Percentiles rank a stretch among this genome's conserved stretches.
These are phyloP conservation scores for Amylocystis lapponica DNA, from an alignment of 768 basidiomycete genomes.

Conservation along the genomic window DNA sequence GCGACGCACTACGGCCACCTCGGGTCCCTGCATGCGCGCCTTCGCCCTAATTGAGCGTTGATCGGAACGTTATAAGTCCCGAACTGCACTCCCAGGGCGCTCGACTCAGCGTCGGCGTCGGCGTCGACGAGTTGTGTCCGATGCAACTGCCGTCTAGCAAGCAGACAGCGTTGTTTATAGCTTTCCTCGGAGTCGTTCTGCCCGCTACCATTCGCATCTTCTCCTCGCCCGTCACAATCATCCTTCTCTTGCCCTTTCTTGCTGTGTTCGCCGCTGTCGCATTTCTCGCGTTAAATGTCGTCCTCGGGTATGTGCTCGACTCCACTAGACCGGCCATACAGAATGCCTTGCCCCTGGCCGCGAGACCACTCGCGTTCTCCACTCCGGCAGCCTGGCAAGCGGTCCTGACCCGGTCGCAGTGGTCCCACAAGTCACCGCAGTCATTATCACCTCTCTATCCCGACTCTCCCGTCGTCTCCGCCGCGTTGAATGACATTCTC, in stretches of 20 bases:
- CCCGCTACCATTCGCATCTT: constrained; percentile 50
- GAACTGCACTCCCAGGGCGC: too few relatives aligned
- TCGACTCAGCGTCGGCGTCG: neutral
- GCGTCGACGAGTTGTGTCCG: neutral
- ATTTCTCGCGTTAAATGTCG: constrained; percentile 49
- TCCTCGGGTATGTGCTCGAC: constrained; percentile 57
- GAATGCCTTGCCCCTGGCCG: constrained; percentile 47
- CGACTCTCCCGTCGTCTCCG: constrained; percentile 57
- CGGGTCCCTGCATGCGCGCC: too few relatives aligned
- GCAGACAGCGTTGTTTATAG: constrained; percentile 38
- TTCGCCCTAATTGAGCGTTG: too few relatives aligned
- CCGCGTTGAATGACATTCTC: constrained; percentile 74
- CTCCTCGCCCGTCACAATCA: constrained; percentile 59
- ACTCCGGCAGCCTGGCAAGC: constrained; percentile 95
- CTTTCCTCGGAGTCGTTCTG: constrained; percentile 48
- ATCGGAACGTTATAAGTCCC: too few relatives aligned
- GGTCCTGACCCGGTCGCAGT: constrained; percentile 81
- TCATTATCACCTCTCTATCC: constrained; percentile 63
- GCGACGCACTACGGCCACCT: too few relatives aligned
- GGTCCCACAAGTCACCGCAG: constrained; percentile 72
- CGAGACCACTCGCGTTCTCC: constrained; percentile 78
- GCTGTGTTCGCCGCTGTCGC: constrained; percentile 41
- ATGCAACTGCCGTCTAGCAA: constrained; percentile 9
- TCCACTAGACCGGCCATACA: constrained; percentile 25
- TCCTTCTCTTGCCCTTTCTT: constrained; percentile 60